phyloP scores from a whole-genome alignment of 2,329 filamentous ascomycete genomes.

The Alternaria tenuissima region DNA sequence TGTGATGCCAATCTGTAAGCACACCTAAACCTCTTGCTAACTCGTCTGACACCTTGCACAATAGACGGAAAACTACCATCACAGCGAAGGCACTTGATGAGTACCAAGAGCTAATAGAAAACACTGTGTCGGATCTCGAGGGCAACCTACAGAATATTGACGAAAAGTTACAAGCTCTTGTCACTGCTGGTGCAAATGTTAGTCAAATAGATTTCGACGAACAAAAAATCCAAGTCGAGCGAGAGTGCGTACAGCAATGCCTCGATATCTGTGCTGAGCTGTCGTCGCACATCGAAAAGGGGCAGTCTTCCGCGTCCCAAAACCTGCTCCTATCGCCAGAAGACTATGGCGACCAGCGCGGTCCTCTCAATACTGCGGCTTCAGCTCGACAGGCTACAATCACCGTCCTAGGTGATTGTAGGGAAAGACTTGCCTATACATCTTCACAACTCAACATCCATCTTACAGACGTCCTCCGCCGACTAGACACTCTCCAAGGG shows the following conservation, averaged over 20 bases:
- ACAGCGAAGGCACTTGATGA: conserved; percentile 15
- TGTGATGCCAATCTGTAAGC: conserved; percentile 54
- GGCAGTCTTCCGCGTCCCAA: not conserved
- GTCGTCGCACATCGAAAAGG: not conserved
- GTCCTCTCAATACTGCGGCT: not conserved
- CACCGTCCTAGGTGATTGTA: not conserved
- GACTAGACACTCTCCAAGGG: not conserved
- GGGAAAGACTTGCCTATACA: not conserved
- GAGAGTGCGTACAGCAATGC: not conserved
- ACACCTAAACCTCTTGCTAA: not conserved
- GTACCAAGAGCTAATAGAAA: conserved; percentile 23
- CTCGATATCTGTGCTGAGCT: not conserved
- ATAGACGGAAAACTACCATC: conserved; percentile 24
- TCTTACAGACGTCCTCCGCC: conserved; percentile 1
- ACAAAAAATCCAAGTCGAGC: not conserved
- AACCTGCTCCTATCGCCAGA: not conserved
- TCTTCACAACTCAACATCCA: not conserved
- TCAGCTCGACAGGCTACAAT: not conserved
- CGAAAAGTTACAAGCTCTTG: conserved; percentile 18
- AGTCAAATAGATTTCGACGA: not conserved
- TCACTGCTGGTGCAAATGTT: not conserved
- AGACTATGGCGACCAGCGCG: not conserved
- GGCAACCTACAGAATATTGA: conserved; percentile 22
- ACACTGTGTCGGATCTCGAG: conserved; percentile 21
- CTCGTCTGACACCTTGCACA: not conserved